Base-by-base conservation (phyloP, 495 filamentous ascomycete species). In the Penicillium cinerascens region DNA sequence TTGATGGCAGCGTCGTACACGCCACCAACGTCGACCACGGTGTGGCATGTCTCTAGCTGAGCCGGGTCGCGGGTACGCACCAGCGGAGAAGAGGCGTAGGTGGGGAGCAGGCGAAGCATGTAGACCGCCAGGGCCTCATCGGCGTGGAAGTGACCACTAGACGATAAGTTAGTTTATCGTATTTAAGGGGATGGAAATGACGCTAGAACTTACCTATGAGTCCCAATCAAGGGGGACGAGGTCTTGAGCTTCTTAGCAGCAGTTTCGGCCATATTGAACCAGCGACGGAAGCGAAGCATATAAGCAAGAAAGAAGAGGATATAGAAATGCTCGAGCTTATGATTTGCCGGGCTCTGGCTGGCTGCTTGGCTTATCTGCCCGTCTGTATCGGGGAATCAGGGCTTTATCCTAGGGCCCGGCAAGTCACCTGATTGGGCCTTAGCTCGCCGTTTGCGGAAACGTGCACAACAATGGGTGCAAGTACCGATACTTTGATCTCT, bases 121-220 rank as follows among this genome's bases (percentile, higher is more conserved):
- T 93, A 89, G 52, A 97, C 91, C 47, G 93, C 93, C n/a, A 98
- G 84, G 52, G 93, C 93, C 75, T 98, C 93, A 68, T 98, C 93
- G 70, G 93, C 95, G 76, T 98, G 93, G 80, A 98, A 98, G 72
- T 96, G 90, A 49, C 93, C 93, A 74, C 49, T 51, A 6, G 18
- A 15, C 15, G 15, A 51, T 13, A 27, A 20, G 18, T 51, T 44
- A 51, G 49, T 35, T 1, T 21, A 16, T 18, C 25, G 18, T n/a
- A 27, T 6, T 21, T 17, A 11, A 23, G 8, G 25, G 7, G 26
- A 39, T 41, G 21, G 22, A 33, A 9, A 38, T 6, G 1, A 16
- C n/a, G n/a, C n/a, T n/a, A 8, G 22, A 35, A 51, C 76, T 59
- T 68, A 83, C 82, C 87, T 96, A 78, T 96, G 92, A 11, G 92